Conservation (phyloP, 116 monocot genomes). For the Papilionanthe hybrid region DNA sequence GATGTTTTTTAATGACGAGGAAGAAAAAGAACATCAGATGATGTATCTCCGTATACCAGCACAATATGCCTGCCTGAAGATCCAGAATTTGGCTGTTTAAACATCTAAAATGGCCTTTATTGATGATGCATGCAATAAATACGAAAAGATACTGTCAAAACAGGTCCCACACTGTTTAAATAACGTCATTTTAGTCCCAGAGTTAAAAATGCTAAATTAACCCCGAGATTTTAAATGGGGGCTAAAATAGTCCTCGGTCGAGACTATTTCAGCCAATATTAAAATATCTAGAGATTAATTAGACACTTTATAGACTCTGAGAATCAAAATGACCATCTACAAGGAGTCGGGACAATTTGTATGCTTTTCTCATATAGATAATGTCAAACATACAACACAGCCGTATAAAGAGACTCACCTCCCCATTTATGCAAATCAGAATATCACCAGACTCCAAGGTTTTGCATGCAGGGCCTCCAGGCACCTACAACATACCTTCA, state of each 20-base stretch:
- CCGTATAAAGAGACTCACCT: slow-evolving; percentile 24
- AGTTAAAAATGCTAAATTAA: no score
- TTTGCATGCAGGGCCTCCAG: slow-evolving; percentile 87
- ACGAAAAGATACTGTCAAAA: no score
- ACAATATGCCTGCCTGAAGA: not conserved
- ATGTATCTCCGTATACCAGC: not conserved
- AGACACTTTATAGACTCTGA: no score
- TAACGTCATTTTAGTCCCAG: no score
- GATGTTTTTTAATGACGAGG: not conserved
- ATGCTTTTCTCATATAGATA: not conserved
- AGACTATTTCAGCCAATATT: no score
- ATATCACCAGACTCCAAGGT: slow-evolving; percentile 89
- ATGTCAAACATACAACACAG: not conserved
- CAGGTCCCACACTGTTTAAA: no score
- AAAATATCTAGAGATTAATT: no score
- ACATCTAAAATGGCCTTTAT: not conserved
- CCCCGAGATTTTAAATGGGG: no score
- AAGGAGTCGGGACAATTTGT: no score
- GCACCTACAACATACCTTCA: slow-evolving; percentile 49
- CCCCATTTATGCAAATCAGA: slow-evolving; percentile 65
- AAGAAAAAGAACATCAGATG: not conserved
- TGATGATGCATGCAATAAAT: not conserved
- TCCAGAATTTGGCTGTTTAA: not conserved
- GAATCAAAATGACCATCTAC: no score
- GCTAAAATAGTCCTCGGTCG: no score